A percentile compares a stretch with the other conserved stretches of the same genome.
These are phyloP conservation scores for Rhodamnia rubescens DNA, from an alignment of 345 rosid species.

Conservation along the genomic window DNA sequence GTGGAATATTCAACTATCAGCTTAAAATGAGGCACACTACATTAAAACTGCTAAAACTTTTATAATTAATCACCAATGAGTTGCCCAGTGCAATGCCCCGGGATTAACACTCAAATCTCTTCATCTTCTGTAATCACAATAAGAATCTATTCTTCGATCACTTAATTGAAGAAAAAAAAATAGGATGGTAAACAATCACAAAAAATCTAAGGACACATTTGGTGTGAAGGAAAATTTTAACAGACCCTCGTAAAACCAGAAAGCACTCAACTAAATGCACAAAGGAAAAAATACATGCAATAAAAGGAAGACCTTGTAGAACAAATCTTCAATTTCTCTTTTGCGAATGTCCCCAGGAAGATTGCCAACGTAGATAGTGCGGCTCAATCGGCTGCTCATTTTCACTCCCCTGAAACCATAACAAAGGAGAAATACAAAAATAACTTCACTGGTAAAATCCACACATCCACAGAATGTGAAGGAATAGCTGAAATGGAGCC, in stretches of 20 bases:
- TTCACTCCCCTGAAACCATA: conserved; percentile 10
- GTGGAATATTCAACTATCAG: not conserved
- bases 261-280: not conserved
- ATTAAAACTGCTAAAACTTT: too few relatives aligned
- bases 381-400: conserved; percentile 75
- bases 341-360: conserved; percentile 90
- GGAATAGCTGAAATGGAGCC: not conserved
- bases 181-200: not conserved
- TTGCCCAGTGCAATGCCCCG: not conserved
- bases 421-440: not conserved
- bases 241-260: not conserved
- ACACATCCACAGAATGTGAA: not conserved
- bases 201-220: not conserved
- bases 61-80: not conserved
- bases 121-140: not conserved
- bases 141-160: not conserved
- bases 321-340: conserved; percentile 87
- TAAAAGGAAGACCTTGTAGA: conserved; percentile 52
- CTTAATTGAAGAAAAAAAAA: not conserved
- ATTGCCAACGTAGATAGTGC: conserved; percentile 89
- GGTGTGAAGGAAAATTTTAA: not conserved
- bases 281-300: not conserved
- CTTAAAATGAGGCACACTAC: not conserved
- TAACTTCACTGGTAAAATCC: not conserved
- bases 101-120: not conserved